Evolutionary conservation across 805 yeast species (phyloP), one percentile per base, ranked within the genome.

Genomic region (Danielia reshetovae): DNA sequence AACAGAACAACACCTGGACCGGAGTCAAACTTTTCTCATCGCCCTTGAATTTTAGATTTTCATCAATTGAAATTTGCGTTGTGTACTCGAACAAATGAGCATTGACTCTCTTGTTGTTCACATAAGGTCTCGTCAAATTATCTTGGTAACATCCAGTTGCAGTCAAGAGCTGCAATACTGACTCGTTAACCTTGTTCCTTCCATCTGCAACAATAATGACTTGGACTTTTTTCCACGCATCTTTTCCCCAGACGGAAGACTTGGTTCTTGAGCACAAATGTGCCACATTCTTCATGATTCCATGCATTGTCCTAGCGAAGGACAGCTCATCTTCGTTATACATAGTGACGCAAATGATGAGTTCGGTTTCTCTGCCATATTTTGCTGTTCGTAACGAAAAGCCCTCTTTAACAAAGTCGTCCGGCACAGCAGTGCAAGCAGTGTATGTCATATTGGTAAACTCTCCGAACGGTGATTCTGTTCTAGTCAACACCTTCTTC

Each of bases 71-170:
- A 6, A 93, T 82, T 56, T 94, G 98, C 0, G 98, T 85, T 4
- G 98, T 89, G 57, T 93, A 85, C 63, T 93, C 99, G 56, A 90
- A 93, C 38, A 93, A 64, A 64, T 93, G 99, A 0, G 97, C 94
- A 54, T 82, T 79, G 23, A 94, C 99, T 36, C 82, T 84, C 52
- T 86, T 84, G 50, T 86, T 85, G 59, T 93, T 93, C 38, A 93
- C 98, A 42, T 73, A 82, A 23, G 95, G 90, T 56, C 95, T 84
- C 31, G 99, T 96, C 60, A 93, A 86, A 31, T 96, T 97, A 43
- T 90, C 97, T 59, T 93, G 99, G 59, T 87, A 93, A 30, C 93
- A 85, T 49, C 99, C 99, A 63, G 94, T 79, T 0, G 97, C 96
- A 1, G 96, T 88, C 39, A 93, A 69, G 29, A 85, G 75, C 59